Conservation (phyloP, 1,139 yeast species). For the Debaryomyces sp. region DNA sequence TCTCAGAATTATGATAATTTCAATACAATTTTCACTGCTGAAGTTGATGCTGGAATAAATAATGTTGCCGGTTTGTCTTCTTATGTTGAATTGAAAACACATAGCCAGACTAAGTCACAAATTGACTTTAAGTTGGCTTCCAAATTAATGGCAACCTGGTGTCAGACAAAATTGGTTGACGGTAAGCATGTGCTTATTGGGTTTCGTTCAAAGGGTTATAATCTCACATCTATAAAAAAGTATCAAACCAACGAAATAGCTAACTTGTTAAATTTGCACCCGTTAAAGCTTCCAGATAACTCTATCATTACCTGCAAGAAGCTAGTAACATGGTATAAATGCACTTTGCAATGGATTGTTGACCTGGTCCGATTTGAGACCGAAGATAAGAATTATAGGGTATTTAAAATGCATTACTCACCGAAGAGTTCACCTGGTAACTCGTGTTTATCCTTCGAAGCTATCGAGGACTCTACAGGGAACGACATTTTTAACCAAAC, state of each 20-base stretch:
- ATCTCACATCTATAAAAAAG: conserved; percentile 20
- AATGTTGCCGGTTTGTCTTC: conserved; percentile 15
- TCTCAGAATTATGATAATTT: conserved; percentile 14
- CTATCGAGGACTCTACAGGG: background rate
- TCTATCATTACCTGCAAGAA: conserved; percentile 17
- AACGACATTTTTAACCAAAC: conserved; percentile 13
- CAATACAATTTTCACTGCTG: conserved; percentile 25
- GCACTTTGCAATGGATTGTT: conserved; percentile 18
- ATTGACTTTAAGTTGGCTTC: conserved; percentile 4
- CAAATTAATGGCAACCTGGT: conserved; percentile 23
- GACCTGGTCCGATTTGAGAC: background rate
- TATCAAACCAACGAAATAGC: conserved; percentile 20
- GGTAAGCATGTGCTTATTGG: conserved; percentile 24
- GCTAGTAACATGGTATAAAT: conserved; percentile 21
- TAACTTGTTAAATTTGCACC: conserved; percentile 14
- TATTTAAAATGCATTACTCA: background rate
- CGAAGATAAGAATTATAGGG: background rate
- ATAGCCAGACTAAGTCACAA: conserved; percentile 8
- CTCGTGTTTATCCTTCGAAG: background rate
- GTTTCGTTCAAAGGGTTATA: conserved; percentile 21
- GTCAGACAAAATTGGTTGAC: conserved; percentile 25
- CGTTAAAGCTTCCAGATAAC: conserved; percentile 15
- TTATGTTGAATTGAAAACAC: conserved; percentile 28
- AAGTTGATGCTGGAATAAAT: conserved; percentile 33
- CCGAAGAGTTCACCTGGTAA: background rate